Conservation (phyloP, 805 yeast species). For the Wickerhamomyces mucosus region DNA sequence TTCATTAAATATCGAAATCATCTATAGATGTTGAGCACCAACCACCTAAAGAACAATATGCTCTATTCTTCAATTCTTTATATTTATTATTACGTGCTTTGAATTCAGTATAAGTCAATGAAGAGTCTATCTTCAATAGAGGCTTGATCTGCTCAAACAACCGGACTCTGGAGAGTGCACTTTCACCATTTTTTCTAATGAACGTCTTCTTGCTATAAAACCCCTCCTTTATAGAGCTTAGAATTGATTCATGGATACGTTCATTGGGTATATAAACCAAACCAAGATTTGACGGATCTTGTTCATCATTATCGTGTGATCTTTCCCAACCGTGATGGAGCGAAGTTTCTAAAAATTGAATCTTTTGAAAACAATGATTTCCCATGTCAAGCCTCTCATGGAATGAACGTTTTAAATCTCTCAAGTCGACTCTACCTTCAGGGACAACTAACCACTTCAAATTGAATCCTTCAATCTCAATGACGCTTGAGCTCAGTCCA, state of each 20-base stretch:
- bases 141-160: slow-evolving; percentile 14
- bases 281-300: slow-evolving; percentile 19
- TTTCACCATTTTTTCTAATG: slow-evolving; percentile 34
- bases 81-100: slow-evolving; percentile 23
- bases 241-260: slow-evolving; percentile 24
- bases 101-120: slow-evolving; percentile 22
- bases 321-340: slow-evolving; percentile 9
- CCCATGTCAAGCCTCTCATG: slow-evolving; percentile 5
- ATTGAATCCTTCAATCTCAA: slow-evolving; percentile 26
- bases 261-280: slow-evolving; percentile 20
- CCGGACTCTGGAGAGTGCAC: slow-evolving; percentile 24
- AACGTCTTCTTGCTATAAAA: slow-evolving; percentile 34
- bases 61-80: slow-evolving; percentile 20
- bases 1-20: slow-evolving; percentile 23
- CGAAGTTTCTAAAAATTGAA: slow-evolving; percentile 4
- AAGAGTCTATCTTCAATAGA: slow-evolving; percentile 7
- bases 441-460: slow-evolving; percentile 45
- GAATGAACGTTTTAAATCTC: slow-evolving; percentile 12
- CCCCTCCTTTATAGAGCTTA: slow-evolving; percentile 57
- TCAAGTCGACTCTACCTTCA: slow-evolving; percentile 14
- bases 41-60: slow-evolving; percentile 26
- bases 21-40: slow-evolving; percentile 41
- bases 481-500: slow-evolving; percentile 28
- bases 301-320: neutral
- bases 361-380: neutral